These are phyloP conservation scores for Coniferiporia sulphurascens DNA, from an alignment of 1,284 basidiomycete genomes.

Conservation along the genomic window DNA sequence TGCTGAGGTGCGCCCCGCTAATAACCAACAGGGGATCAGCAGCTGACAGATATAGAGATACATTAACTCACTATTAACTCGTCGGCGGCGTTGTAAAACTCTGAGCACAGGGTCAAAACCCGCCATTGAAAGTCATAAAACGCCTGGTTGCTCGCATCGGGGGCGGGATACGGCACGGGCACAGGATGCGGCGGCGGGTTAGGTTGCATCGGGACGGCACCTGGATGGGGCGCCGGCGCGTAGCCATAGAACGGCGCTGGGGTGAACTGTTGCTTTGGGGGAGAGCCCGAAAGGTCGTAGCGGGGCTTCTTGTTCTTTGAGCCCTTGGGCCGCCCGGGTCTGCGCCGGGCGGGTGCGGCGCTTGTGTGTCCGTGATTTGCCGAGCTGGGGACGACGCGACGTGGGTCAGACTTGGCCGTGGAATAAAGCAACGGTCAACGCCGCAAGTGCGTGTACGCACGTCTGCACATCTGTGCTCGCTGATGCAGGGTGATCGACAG, in stretches of 20 bases:
- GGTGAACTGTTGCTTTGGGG: constrained; percentile 24
- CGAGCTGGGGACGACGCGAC: not conserved
- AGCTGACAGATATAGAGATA: constrained; percentile 15
- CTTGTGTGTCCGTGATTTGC: constrained; percentile 1
- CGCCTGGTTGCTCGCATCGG: constrained; percentile 62
- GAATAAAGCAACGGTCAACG: not conserved
- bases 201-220: constrained; percentile 17
- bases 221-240: constrained; percentile 24
- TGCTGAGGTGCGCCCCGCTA: constrained; percentile 60
- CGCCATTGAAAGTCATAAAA: constrained; percentile 84
- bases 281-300: constrained; percentile 7
- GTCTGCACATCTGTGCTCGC: not conserved
- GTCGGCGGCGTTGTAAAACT: constrained; percentile 79
- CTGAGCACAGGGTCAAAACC: constrained; percentile 71
- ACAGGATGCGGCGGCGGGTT: constrained; percentile 22
- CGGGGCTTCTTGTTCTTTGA: constrained; percentile 24
- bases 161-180: constrained; percentile 33
- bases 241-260: constrained; percentile 23
- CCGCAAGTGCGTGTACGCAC: not conserved
- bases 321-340: constrained; percentile 23
- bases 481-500: constrained; percentile 5
- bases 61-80: constrained; percentile 64
- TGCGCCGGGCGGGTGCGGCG: constrained; percentile 13
- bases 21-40: constrained; percentile 38
- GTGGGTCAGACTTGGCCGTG: not conserved